Evolutionary conservation across 306 rosid genomes (phyloP), one percentile per base, ranked within the genome.

Genomic region (Argentina anserina): DNA sequence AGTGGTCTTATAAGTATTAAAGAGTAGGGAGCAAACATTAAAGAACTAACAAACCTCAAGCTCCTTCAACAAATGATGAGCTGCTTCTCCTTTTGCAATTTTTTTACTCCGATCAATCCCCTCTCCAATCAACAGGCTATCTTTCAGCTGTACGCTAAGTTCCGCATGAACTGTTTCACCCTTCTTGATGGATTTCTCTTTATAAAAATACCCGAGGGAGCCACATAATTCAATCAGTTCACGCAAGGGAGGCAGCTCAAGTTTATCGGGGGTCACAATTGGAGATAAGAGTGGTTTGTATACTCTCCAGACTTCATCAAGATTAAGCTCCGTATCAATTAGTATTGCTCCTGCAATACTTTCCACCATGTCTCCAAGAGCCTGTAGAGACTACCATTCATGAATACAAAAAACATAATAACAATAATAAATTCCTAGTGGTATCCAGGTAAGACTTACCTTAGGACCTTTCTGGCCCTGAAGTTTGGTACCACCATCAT

Each of bases 301-400:
- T 85, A 90, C 77, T 63, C 78, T 86, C 99, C 99, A 94, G 75
- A 94, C 95, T 84, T 75, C 56, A 3, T 87, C 89, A 76, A 88
- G 87, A 81, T 85, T 82, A 65, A 94, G 99, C 78, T 87, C 79
- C 42, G 87, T 75, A 84, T 94, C 99, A 80, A 94, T 76, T 73
- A 94, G 87, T 80, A 91, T 78, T 49, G 99, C 97, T 71, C 96
- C 97, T 14, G 90, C 96, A 67, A 91, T 91, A 81, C 99, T 94
- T 88, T 94, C 99, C 61, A 94, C 85, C 80, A 94, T 70, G 84
- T 94, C 99, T 75, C 97, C 99, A 70, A 94, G 96, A 64, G 82
- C 96, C 99, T 94, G 87, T 18, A 36, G 63, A 52, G 47, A 43
- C n/a, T n/a, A 64, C 40, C 26, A 67, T 39, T 61, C 42, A 61